Base-by-base conservation (phyloP, 768 basidiomycete genomes). In the Boletus rex-veris region DNA sequence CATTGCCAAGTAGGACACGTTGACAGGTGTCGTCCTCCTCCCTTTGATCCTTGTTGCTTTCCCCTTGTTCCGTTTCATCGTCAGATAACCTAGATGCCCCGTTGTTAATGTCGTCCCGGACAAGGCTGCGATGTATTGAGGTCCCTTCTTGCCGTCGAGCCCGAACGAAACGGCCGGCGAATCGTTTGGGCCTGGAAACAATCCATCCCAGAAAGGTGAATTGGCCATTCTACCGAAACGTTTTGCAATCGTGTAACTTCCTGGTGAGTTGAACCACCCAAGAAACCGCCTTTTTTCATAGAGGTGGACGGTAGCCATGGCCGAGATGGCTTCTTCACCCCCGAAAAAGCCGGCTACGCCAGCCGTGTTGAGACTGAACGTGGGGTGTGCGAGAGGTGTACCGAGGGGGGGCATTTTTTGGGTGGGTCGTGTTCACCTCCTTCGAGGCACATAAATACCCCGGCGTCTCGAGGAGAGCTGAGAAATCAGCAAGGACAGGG, bases 241-340 rank as follows among this genome's bases (percentile, higher is more conserved):
- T 54, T 64, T 74, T 9, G 71, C 72, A 35, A 73, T 41, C 0
- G 53, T 59, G 49, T 68, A 66, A 44, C 69, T 69, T 8, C 73
- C 72, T 0, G 73, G 73, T 7, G 72, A 67, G 24, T 73, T 73
- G 45, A 58, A 74, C 68, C 66, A 74, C 1, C 72, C 72, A 5
- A 73, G 54, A 64, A 63, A 74, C 18, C 59, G 64, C 48, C 69
- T 60, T 5, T 69, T 69, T 33, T 43, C 16, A 46, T 64, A 69
- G 7, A 73, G 39, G 41, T 71, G 67, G 28, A 73, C 68, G 7
- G 63, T 64, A 12, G 64, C 60, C 70, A 73, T 73, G 16, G 72
- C 71, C 9, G 67, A 57, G 33, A 73, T 59, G n/a, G 72, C 71
- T 48, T 73, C 73, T 18, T 74, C 60, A 6, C 72, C 71, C 3